phyloP scores from a whole-genome alignment of 2,329 filamentous ascomycete species.

The Alternaria ethzedia region DNA sequence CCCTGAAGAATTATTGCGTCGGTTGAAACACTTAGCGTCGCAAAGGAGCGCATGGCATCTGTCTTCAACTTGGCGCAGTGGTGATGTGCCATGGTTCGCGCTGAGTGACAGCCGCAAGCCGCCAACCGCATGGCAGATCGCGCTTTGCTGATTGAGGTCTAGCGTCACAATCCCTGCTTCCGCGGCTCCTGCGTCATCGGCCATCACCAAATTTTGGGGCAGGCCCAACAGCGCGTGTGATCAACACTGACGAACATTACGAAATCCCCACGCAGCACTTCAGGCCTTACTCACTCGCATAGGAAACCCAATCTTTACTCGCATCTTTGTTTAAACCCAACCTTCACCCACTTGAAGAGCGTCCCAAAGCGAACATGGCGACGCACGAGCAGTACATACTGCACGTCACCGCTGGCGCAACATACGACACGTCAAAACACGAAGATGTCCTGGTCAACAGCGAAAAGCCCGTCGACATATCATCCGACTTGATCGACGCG shows the following conservation, averaged over 20 bases:
- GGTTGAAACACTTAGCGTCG: too few species aligned
- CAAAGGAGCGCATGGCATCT: too few species aligned
- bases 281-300: not conserved
- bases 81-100: too few species aligned
- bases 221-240: not conserved
- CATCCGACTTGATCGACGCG: conserved; percentile 67
- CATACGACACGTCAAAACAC: conserved; percentile 77
- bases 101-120: too few species aligned
- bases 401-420: conserved; percentile 78
- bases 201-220: conserved; percentile 18
- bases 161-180: too few species aligned
- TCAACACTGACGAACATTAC: not conserved
- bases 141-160: too few species aligned
- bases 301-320: not conserved
- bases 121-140: too few species aligned
- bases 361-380: conserved; percentile 32
- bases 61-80: too few species aligned
- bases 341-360: not conserved
- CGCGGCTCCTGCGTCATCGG: conserved; percentile 6
- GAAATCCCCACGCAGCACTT: not conserved
- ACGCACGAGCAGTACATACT: conserved; percentile 74
- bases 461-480: conserved; percentile 66
- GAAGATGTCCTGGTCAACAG: conserved; percentile 77
- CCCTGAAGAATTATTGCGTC: too few species aligned
- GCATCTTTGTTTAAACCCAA: not conserved